Evolutionary conservation across 148 eudicot species (phyloP).

Genomic region (Rhododendron griersonianum): DNA sequence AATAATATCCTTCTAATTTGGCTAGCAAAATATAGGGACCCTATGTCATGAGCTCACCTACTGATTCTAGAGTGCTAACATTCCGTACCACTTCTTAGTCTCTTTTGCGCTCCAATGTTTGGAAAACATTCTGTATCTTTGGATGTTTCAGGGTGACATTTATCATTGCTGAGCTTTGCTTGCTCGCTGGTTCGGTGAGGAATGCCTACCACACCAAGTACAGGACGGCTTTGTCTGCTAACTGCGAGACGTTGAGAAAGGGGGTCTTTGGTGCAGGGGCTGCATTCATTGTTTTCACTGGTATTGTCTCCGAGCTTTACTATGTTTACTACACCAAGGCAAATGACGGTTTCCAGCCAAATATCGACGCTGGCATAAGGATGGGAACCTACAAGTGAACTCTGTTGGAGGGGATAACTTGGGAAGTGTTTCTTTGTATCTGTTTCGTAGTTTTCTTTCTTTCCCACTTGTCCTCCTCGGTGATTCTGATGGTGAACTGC

Average conservation of each 20-base stretch:
- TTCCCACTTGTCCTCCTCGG: not conserved
- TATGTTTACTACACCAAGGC: slow-evolving; percentile 66
- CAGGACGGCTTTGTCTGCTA: slow-evolving; percentile 15
- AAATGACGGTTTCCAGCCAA: slow-evolving; percentile 27
- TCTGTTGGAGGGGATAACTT: not conserved
- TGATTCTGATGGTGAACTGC: not conserved
- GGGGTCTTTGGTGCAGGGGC: slow-evolving; percentile 87
- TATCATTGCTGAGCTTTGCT: slow-evolving; percentile 76
- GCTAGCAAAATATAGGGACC: not conserved
- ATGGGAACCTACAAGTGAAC: slow-evolving; percentile 44
- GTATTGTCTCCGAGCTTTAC: slow-evolving; percentile 68
- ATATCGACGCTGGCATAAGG: slow-evolving; percentile 53
- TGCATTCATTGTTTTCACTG: slow-evolving; percentile 72
- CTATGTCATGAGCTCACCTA: not conserved
- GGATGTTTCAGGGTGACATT: slow-evolving; percentile 60
- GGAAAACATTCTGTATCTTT: not conserved
- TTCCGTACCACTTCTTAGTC: not conserved
- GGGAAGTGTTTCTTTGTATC: not conserved
- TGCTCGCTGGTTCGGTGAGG: slow-evolving; percentile 74
- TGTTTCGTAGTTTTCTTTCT: not conserved
- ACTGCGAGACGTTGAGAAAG: slow-evolving; percentile 65
- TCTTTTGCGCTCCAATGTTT: not conserved
- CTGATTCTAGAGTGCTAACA: not conserved
- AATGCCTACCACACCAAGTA: slow-evolving; percentile 82
- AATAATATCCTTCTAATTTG: not conserved